Conservation (phyloP, 768 basidiomycete species). For the Amanita rimosa region DNA sequence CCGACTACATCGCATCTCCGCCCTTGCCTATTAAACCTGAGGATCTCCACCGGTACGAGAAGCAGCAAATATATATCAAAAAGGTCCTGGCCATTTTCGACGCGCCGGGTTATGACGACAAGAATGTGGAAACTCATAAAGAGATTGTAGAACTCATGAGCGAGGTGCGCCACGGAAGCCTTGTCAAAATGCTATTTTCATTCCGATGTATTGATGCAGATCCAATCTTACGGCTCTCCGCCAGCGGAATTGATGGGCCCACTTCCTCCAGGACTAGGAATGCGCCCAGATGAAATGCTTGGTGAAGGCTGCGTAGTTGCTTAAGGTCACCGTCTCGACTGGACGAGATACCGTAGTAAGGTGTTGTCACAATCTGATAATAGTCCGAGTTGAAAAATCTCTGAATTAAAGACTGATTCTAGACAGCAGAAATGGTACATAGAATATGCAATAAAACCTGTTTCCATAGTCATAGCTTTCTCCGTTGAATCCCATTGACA, state of each 20-base stretch:
- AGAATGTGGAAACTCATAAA: constrained; percentile 30
- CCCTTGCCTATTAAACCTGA: constrained; percentile 37
- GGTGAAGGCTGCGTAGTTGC: constrained; percentile 5
- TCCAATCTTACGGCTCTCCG: constrained; percentile 71
- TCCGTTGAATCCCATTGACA: no score
- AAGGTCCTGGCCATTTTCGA: constrained; percentile 61
- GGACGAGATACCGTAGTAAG: no score
- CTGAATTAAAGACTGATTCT: no score
- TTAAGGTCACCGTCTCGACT: no score
- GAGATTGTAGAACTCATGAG: constrained; percentile 61
- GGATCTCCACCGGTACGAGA: constrained; percentile 53
- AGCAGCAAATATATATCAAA: constrained; percentile 45
- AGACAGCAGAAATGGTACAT: no score
- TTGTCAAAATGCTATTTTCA: background rate
- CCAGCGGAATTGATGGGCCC: constrained; percentile 79
- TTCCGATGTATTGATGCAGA: constrained; percentile 25
- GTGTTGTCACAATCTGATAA: no score
- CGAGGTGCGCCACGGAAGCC: constrained; percentile 38
- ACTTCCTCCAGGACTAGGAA: constrained; percentile 53
- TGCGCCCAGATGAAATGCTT: constrained; percentile 39
- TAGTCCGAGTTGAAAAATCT: no score
- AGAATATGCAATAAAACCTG: no score
- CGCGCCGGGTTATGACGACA: constrained; percentile 43
- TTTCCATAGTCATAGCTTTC: no score
- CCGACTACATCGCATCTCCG: constrained; percentile 55